Conservation (phyloP, 345 rosid species). For the Camelina sativa region DNA sequence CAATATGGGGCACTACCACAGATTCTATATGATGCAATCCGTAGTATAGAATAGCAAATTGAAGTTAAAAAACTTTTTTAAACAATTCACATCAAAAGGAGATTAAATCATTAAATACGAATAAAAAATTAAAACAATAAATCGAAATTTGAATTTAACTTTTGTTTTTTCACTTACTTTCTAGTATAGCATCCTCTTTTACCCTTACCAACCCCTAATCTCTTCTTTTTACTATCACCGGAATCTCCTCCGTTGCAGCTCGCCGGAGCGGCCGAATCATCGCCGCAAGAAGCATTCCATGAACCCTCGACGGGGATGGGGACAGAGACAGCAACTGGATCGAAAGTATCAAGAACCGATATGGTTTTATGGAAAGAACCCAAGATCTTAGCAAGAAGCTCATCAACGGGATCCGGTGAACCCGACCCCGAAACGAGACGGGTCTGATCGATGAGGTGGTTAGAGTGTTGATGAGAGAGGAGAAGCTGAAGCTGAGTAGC, state of each 20-base stretch:
- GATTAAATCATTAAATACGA: slow-evolving; percentile 20
- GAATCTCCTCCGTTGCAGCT: slow-evolving; percentile 55
- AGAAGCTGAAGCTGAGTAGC: slow-evolving; percentile 57
- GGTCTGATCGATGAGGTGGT: slow-evolving; percentile 12
- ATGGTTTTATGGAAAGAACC: slow-evolving; percentile 56
- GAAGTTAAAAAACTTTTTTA: neutral
- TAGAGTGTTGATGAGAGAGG: slow-evolving; percentile 42
- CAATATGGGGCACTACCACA: slow-evolving; percentile 27
- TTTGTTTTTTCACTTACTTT: slow-evolving; percentile 54
- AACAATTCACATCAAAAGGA: slow-evolving; percentile 5
- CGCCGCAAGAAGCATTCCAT: slow-evolving; percentile 45
- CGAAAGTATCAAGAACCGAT: slow-evolving; percentile 44
- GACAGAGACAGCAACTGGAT: slow-evolving; percentile 14
- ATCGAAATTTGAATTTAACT: neutral
- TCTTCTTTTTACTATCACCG: slow-evolving; percentile 61
- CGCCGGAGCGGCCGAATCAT: slow-evolving; percentile 45
- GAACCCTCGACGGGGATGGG: slow-evolving; percentile 40
- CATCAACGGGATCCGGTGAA: slow-evolving; percentile 33
- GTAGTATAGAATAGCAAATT: neutral
- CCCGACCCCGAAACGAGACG: slow-evolving; percentile 22
- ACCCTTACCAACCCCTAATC: slow-evolving; percentile 42
- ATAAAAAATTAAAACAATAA: neutral
- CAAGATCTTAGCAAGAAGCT: slow-evolving; percentile 59
- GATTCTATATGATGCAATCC: slow-evolving; percentile 17
- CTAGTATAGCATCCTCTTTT: slow-evolving; percentile 82